Base-by-base conservation (phyloP, 768 basidiomycete species). In the Phaeotremella skinneri region DNA sequence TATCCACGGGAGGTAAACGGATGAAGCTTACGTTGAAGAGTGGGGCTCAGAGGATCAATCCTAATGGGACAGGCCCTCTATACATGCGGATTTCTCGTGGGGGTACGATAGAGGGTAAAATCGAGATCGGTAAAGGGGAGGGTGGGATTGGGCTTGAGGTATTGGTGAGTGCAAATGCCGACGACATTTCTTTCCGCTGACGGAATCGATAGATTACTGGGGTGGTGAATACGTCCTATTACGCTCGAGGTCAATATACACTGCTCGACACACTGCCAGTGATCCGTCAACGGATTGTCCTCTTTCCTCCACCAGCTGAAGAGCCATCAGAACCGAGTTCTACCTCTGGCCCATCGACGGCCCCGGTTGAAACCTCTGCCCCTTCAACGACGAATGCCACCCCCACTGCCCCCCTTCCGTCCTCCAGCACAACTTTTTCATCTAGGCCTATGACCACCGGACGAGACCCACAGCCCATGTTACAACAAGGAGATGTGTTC, bases 171-270 rank as follows among this genome's bases (percentile, higher is more conserved):
- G n/a, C 21, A 4, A 4, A 3, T 13, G 30, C 50, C 26, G 13
- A 16, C 41, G 17, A 26, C 32, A 39, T 23, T 43, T 29, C 6
- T 56, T 47, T 6, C 16, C 20, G 6, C 30, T 49, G 21, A 34
- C 25, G 2, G 27, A 4, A 17, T 1, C 34, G 11, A 48, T n/a
- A 68, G 70, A 66, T 73, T 37, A 49, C 70, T 5, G 69, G 71
- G 1, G 25, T 66, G 27, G 61, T 67, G 30, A 65, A 70, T 26
- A 67, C 68, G 0, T 59, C 58, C 13, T 73, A 73, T 58, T 70
- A 73, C 32, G 66, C 70, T 17, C 51, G 71, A 55, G 71, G 71
- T 1, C 71, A 73, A 50, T 73, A 73, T 43, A 70, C 71, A 21
- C 53, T 73, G 2, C 55, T 73, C 43, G 71, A 73, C 51, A 73